Evolutionary conservation across 2,329 filamentous ascomycete genomes (phyloP).

Genomic region (Fusarium decemcellulare): DNA sequence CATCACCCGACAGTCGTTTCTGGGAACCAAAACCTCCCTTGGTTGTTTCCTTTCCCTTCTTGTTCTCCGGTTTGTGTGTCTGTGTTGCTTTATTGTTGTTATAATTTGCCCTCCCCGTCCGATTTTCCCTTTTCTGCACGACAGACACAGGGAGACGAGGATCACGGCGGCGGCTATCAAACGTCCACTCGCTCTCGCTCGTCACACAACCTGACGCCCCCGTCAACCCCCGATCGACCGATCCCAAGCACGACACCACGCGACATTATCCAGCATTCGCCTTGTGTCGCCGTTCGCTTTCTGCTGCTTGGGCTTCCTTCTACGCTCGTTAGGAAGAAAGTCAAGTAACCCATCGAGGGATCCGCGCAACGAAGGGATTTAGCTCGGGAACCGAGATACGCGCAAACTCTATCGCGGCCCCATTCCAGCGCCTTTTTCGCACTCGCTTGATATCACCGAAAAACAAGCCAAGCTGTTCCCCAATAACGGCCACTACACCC

Average conservation of each 20-base stretch:
- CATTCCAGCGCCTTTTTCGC: conserved; percentile 36
- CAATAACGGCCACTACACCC: conserved; percentile 18
- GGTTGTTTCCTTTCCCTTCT: conserved; percentile 28
- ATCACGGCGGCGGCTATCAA: conserved; percentile 30
- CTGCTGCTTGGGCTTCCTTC: conserved; percentile 9
- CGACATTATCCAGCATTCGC: conserved; percentile 17
- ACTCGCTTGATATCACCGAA: conserved; percentile 14
- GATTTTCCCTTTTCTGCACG: background rate
- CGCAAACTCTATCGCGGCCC: conserved; percentile 36
- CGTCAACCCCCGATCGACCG: conserved; percentile 27
- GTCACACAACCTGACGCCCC: conserved; percentile 28
- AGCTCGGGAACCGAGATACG: conserved; percentile 18
- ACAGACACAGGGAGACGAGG: conserved; percentile 2
- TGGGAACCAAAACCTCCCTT: conserved; percentile 18
- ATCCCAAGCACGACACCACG: conserved; percentile 14
- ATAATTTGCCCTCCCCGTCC: conserved; percentile 4
- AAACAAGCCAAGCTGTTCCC: conserved; percentile 17
- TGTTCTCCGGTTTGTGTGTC: background rate
- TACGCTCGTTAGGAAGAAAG: conserved; percentile 27
- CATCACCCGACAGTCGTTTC: conserved; percentile 37
- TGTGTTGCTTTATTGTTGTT: conserved; percentile 23
- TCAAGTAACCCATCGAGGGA: conserved; percentile 10
- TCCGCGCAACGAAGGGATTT: background rate
- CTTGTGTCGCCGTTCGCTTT: background rate
- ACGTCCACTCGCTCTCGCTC: conserved; percentile 37